These are phyloP conservation scores for Daldinia sp. DNA, from an alignment of 2,329 filamentous ascomycete species.

Conservation along the genomic window DNA sequence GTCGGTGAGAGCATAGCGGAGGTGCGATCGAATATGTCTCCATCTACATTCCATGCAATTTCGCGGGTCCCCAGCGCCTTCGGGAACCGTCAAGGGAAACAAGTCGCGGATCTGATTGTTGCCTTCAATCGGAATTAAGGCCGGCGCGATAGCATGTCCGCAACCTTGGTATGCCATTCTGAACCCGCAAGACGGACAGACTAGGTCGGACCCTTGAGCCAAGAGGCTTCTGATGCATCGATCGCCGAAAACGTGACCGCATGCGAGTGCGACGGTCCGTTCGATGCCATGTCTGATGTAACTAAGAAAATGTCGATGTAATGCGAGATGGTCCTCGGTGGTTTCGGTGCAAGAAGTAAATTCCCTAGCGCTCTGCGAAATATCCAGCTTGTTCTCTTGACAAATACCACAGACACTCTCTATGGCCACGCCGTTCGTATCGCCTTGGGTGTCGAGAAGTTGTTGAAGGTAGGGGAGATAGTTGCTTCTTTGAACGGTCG, in stretches of 20 bases:
- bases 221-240: constrained; percentile 34
- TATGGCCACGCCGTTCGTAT: constrained; percentile 11
- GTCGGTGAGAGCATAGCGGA: constrained; percentile 29
- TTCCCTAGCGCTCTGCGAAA: constrained; percentile 33
- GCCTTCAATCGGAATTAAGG: constrained; percentile 26
- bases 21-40: constrained; percentile 27
- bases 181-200: constrained; percentile 39
- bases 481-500: constrained; percentile 34
- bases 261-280: constrained; percentile 37
- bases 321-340: neutral
- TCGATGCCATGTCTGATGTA: constrained; percentile 36
- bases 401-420: constrained; percentile 38
- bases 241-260: constrained; percentile 42
- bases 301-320: constrained; percentile 8
- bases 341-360: neutral
- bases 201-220: constrained; percentile 6
- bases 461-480: constrained; percentile 39
- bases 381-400: constrained; percentile 28
- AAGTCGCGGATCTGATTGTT: constrained; percentile 31
- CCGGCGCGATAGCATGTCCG: constrained; percentile 36
- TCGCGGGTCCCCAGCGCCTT: constrained; percentile 31
- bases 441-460: constrained; percentile 31
- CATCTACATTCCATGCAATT: constrained; percentile 42
- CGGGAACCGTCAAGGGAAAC: constrained; percentile 40
- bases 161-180: constrained; percentile 37